Evolutionary conservation across 2,329 filamentous ascomycete species (phyloP).

Genomic region (Neurospora crassa): DNA sequence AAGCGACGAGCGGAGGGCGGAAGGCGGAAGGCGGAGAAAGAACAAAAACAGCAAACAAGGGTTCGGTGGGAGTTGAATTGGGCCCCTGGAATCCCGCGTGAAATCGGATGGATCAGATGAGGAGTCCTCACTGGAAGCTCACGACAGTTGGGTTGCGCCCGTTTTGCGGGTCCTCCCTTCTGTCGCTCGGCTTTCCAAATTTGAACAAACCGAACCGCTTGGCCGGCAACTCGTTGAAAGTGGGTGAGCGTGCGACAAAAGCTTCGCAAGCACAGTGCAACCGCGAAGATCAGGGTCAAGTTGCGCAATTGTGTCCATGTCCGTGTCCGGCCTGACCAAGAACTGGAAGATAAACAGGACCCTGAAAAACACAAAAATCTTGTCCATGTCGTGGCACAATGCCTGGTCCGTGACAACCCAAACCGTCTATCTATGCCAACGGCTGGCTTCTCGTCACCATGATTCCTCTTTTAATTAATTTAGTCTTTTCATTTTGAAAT

Average conservation of each 20-base stretch:
- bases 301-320: background rate
- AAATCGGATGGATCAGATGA: background rate
- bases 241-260: background rate
- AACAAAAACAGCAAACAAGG: background rate
- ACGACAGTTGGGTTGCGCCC: background rate
- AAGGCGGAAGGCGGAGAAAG: background rate
- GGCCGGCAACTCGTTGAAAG: background rate
- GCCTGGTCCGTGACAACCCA: background rate
- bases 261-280: background rate
- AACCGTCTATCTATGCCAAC: background rate
- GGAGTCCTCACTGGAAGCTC: background rate
- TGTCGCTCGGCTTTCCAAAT: background rate
- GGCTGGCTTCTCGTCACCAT: background rate
- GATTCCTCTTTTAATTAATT: background rate
- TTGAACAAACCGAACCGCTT: background rate
- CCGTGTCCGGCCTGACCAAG: background rate
- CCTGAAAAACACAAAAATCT: background rate
- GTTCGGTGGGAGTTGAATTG: background rate
- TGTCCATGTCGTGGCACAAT: background rate
- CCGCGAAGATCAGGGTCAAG: background rate
- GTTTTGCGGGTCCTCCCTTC: background rate
- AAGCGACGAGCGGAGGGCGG: background rate
- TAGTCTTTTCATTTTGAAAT: background rate
- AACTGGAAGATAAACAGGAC: background rate
- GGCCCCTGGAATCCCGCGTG: background rate